Conservation (phyloP, 1,284 basidiomycete genomes). For the Trichosporon sp. region DNA sequence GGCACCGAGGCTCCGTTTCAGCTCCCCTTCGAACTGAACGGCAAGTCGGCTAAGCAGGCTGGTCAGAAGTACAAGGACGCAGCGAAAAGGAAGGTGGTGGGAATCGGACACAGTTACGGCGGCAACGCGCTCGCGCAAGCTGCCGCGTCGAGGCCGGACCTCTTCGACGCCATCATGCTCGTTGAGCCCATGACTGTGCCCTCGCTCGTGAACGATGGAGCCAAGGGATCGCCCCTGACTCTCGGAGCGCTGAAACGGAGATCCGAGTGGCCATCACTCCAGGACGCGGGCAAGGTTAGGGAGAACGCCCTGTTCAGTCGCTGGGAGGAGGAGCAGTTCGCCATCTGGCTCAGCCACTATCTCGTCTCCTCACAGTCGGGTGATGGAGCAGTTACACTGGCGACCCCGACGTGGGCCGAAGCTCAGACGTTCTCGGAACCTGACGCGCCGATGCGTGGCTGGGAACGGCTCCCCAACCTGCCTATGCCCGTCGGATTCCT, state of each 20-base stretch:
- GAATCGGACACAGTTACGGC: slow-evolving; percentile 79
- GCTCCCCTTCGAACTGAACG: slow-evolving; percentile 12
- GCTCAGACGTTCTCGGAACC: slow-evolving; percentile 43
- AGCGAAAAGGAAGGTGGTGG: background rate
- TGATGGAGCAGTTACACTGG: slow-evolving; percentile 34
- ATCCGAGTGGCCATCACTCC: slow-evolving; percentile 61
- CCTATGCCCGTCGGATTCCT: slow-evolving; percentile 41
- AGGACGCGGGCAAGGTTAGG: slow-evolving; percentile 62
- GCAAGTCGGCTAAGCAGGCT: background rate
- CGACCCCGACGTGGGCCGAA: slow-evolving; percentile 47
- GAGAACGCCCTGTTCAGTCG: slow-evolving; percentile 55
- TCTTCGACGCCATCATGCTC: slow-evolving; percentile 74
- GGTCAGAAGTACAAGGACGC: background rate
- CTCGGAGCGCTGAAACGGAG: slow-evolving; percentile 65
- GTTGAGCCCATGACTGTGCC: slow-evolving; percentile 66
- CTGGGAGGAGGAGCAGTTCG: slow-evolving; percentile 66
- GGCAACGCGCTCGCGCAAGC: slow-evolving; percentile 68
- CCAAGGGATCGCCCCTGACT: slow-evolving; percentile 33
- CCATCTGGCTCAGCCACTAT: slow-evolving; percentile 68
- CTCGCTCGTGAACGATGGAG: background rate
- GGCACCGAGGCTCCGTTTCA: background rate
- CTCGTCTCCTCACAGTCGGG: slow-evolving; percentile 54
- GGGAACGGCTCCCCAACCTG: slow-evolving; percentile 42
- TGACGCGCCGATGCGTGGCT: slow-evolving; percentile 38
- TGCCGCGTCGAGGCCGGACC: slow-evolving; percentile 64